Percentiles rank a stretch among this genome's conserved stretches.
Conservation (phyloP, 2,329 filamentous ascomycete genomes). For the Tolypocladium pustulatum region DNA sequence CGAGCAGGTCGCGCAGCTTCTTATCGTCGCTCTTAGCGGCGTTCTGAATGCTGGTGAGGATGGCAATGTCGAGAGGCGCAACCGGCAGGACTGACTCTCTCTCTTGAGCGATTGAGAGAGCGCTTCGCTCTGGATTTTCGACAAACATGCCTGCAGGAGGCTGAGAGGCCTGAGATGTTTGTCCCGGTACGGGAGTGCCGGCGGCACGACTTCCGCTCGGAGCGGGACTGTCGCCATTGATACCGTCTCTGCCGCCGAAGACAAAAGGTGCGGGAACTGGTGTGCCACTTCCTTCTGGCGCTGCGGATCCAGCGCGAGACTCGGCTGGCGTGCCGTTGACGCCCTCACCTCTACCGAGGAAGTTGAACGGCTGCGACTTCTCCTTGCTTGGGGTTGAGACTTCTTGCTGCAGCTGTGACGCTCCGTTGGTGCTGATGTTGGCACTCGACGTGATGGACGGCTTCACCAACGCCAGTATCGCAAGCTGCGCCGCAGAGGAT, state of each 20-base stretch:
- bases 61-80: conserved; percentile 77
- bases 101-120: conserved; percentile 49
- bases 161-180: conserved; percentile 18
- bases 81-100: conserved; percentile 74
- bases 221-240: conserved; percentile 40
- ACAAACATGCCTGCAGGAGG: conserved; percentile 36
- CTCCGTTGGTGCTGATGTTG: conserved; percentile 23
- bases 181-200: conserved; percentile 29
- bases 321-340: conserved; percentile 71
- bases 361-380: conserved; percentile 55
- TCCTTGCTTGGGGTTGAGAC: conserved; percentile 53
- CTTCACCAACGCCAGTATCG: conserved; percentile 48
- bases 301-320: conserved; percentile 80
- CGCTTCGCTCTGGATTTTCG: conserved; percentile 39
- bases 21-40: conserved; percentile 84
- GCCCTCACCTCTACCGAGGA: conserved; percentile 56
- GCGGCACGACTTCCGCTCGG: conserved; percentile 41
- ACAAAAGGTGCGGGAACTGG: conserved; percentile 48
- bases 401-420: conserved; percentile 30
- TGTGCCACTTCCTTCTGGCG: conserved; percentile 64
- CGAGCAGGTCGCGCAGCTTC: conserved; percentile 81
- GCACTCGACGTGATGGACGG: conserved; percentile 39
- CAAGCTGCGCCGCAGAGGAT: conserved; percentile 70
- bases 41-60: conserved; percentile 80
- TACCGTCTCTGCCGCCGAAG: conserved; percentile 37